Conservation (phyloP, 495 filamentous ascomycete genomes). For the Podospora pseudoanserina region DNA sequence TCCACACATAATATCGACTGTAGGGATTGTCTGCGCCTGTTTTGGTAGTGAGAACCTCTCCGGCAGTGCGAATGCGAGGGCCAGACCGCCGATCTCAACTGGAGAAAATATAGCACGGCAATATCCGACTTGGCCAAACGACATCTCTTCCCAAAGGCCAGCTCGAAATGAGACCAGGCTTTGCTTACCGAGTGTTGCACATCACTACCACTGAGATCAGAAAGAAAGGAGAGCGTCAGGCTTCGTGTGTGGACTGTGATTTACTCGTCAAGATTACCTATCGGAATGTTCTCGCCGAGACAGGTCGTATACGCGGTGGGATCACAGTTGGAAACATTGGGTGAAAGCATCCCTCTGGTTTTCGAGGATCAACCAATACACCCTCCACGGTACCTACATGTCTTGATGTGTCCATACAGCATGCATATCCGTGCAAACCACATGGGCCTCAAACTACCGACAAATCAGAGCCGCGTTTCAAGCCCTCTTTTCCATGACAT, state of each 20-base stretch:
- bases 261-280: not conserved
- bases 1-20: not conserved
- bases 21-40: not conserved
- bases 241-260: not conserved
- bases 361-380: too few relatives aligned
- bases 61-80: not conserved
- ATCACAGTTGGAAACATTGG: too few relatives aligned
- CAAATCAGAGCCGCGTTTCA: not conserved
- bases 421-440: not conserved
- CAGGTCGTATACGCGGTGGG: too few relatives aligned
- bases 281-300: not conserved
- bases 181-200: too few relatives aligned
- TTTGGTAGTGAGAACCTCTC: constrained; percentile 1
- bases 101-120: not conserved
- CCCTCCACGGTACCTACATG: too few relatives aligned
- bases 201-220: not conserved
- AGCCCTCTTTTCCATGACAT: not conserved
- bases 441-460: not conserved
- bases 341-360: too few relatives aligned
- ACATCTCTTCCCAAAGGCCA: not conserved
- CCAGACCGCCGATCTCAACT: not conserved
- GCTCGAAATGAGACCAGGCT: not conserved
- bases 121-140: not conserved
- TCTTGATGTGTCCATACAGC: not conserved
- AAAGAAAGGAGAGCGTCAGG: not conserved